Base-by-base conservation (phyloP, 2,329 filamentous ascomycete genomes). In the Cercospora zeina region DNA sequence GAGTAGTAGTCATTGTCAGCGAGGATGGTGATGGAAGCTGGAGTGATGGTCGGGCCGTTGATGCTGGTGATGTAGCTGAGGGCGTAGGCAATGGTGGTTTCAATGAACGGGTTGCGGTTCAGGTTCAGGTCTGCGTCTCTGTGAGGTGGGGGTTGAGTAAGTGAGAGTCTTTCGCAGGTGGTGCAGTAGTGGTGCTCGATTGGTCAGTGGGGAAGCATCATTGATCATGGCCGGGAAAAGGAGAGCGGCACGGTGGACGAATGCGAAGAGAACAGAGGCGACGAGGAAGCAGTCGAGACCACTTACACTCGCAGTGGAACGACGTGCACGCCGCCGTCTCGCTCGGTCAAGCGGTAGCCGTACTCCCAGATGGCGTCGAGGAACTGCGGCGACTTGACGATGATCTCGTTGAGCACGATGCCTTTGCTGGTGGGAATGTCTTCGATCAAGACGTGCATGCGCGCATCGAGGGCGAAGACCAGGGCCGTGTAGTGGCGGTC, bases 1-100 rank as follows among this genome's bases (percentile, higher is more conserved):
- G 95, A 97, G 81, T 97, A 99, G 83, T 99, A 99, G 79, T 96
- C 91, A 73, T 95, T 93, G 78, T 97, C 92, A 63, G 95, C 93
- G 36, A 97, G 85, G 74, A 99, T 93, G 64, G 90, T 92, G 75
- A 97, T 85, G 13, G 86, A 86, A 31, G 89, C 79, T 3, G 92
- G 85, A 13, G 83, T 82, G 72, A 95, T 86, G 72, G 78, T 83
- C 65, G 68, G 77, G 71, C 66, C 80, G 67, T 68, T 79, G 68
- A 77, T 78, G 73, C 75, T 77, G 72, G 76, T 82, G 75, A 91
- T 87, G 78, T 96, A 97, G 59, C 89, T 95, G 70, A 97, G 84
- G 59, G 86, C 90, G 79, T 96, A 97, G 77, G 84, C 87, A 62
- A 99, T 83, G 1, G 95, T 90, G 10, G 91, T 96, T 79, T 97